Conservation (phyloP, 2,329 filamentous ascomycete genomes). For the Fusarium heterosporum region DNA sequence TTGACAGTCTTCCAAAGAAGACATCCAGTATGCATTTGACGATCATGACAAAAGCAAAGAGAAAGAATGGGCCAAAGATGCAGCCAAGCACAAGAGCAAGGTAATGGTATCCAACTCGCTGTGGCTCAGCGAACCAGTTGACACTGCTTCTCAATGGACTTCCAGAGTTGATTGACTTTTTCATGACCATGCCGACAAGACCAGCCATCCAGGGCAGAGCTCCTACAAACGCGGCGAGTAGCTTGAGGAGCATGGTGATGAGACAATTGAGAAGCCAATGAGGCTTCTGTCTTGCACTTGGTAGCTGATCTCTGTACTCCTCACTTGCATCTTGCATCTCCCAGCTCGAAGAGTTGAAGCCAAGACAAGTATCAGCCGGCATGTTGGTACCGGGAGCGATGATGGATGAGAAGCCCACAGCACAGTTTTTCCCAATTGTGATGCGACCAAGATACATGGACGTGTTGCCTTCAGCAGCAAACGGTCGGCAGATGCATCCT, state of each 20-base stretch:
- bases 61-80: slow-evolving; percentile 2
- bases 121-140: slow-evolving; percentile 8
- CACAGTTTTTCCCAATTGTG: not conserved
- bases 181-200: slow-evolving; percentile 11
- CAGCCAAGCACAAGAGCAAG: slow-evolving; percentile 2
- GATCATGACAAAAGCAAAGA: slow-evolving; percentile 7
- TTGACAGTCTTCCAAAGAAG: not conserved
- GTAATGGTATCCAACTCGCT: slow-evolving; percentile 9
- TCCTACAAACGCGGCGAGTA: not conserved
- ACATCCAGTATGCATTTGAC: not conserved
- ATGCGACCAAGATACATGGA: slow-evolving; percentile 25
- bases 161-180: not conserved
- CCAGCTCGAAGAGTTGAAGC: slow-evolving; percentile 20
- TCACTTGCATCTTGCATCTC: slow-evolving; percentile 13
- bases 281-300: not conserved
- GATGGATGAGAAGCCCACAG: slow-evolving; percentile 5
- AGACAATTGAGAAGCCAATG: not conserved
- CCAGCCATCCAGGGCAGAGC: slow-evolving; percentile 14
- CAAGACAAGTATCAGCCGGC: slow-evolving; percentile 1
- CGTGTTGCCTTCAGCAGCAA: slow-evolving; percentile 8
- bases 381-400: not conserved
- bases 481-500: not conserved
- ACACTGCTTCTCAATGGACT: slow-evolving; percentile 9
- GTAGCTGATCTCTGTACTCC: slow-evolving; percentile 12
- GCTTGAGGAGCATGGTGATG: not conserved